These are phyloP conservation scores for Hypsizygus ulmarius DNA, from an alignment of 1,284 basidiomycete species.

Conservation along the genomic window DNA sequence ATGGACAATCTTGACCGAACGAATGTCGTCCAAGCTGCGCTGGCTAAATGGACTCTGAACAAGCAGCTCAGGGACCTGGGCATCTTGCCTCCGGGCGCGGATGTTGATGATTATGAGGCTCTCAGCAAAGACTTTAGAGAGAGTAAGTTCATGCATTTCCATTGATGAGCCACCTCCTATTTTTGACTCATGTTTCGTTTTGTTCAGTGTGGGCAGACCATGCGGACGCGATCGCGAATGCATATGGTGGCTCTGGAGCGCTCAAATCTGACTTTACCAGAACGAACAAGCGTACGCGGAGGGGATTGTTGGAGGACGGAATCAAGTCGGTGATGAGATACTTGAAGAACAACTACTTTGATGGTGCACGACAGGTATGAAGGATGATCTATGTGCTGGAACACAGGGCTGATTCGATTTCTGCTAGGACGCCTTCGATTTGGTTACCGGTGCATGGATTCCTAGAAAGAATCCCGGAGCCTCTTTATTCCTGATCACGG, in stretches of 20 bases:
- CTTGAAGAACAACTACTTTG: conserved; percentile 96
- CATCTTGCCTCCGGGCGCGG: conserved; percentile 67
- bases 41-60: conserved; percentile 84
- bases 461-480: conserved; percentile 70
- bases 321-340: conserved; percentile 88
- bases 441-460: conserved; percentile 90
- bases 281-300: conserved; percentile 84
- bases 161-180: conserved; percentile 1
- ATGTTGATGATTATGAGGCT: conserved; percentile 74
- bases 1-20: conserved; percentile 98
- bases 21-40: conserved; percentile 90
- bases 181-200: conserved; percentile 5
- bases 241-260: conserved; percentile 94
- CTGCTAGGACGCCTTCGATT: conserved; percentile 86
- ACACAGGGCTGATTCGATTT: neutral
- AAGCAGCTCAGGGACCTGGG: conserved; percentile 75
- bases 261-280: conserved; percentile 97
- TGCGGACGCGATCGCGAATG: conserved; percentile 87
- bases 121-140: conserved; percentile 87
- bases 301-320: conserved; percentile 84
- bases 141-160: conserved; percentile 50
- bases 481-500: conserved; percentile 68
- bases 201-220: conserved; percentile 94
- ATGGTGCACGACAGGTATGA: conserved; percentile 83
- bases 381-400: conserved; percentile 4